Evolutionary conservation across 148 eudicot species (phyloP).

Genomic region (Fagopyrum tataricum): DNA sequence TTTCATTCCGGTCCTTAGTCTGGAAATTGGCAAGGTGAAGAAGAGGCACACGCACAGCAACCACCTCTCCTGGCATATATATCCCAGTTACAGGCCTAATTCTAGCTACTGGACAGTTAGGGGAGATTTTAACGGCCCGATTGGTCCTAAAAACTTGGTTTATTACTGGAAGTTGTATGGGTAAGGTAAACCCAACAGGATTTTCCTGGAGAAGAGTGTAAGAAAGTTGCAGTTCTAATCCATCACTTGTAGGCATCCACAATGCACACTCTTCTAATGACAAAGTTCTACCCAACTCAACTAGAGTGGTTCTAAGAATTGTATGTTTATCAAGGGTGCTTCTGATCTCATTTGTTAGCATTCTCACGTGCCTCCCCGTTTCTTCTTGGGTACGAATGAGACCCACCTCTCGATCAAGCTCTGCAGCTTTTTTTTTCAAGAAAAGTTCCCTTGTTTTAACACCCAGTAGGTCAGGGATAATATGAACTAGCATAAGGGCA

Average conservation of each 20-base stretch:
- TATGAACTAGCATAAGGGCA: conserved; percentile 92
- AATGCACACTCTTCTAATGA: conserved; percentile 89
- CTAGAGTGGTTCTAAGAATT: conserved; percentile 76
- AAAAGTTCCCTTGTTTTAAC: conserved; percentile 89
- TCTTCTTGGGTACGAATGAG: conserved; percentile 91
- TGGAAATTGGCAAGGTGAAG: conserved; percentile 73
- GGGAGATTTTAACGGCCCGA: conserved; percentile 71
- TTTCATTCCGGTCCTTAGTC: conserved; percentile 89
- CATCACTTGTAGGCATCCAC: conserved; percentile 91
- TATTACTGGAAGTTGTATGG: conserved; percentile 70
- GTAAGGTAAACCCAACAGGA: conserved; percentile 81
- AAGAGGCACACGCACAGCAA: conserved; percentile 93
- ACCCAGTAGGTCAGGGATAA: conserved; percentile 81
- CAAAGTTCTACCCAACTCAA: conserved; percentile 88
- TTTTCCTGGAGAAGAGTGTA: conserved; percentile 79
- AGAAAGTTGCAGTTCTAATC: conserved; percentile 79
- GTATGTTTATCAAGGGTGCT: conserved; percentile 95
- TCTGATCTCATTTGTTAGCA: conserved; percentile 47
- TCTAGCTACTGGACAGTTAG: conserved; percentile 80
- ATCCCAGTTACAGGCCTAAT: conserved; percentile 57
- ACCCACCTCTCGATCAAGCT: conserved; percentile 92
- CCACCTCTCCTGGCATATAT: conserved; percentile 83
- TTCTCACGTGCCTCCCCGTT: conserved; percentile 88
- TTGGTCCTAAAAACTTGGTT: conserved; percentile 70
- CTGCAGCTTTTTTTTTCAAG: conserved; percentile 91